A percentile compares a stretch with the other conserved stretches of the same genome.
Evolutionary conservation across 495 filamentous ascomycete genomes (phyloP).

Genomic region (Trichoderma erinaceum): DNA sequence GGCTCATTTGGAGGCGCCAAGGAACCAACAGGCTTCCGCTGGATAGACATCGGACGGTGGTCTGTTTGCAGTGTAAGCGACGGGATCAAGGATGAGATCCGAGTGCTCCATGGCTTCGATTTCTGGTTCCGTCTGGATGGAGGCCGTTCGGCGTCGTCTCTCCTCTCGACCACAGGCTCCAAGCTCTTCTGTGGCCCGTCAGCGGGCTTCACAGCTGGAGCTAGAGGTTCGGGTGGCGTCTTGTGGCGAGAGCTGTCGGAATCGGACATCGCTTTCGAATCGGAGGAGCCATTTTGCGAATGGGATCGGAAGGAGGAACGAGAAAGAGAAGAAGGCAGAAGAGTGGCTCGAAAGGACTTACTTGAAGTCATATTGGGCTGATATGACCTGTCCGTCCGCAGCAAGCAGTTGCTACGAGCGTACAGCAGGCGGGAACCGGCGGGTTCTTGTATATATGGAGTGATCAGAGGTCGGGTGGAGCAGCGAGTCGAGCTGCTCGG

Average conservation of each 20-base stretch:
- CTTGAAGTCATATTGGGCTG: conserved; percentile 18
- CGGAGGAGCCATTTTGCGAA: conserved; percentile 6
- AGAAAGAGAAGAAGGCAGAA: conserved; percentile 12
- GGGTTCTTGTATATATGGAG: conserved; percentile 12
- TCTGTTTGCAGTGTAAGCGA: conserved; percentile 11
- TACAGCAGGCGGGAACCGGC: background rate
- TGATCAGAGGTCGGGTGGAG: conserved; percentile 3
- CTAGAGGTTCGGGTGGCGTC: background rate
- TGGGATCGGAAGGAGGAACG: conserved; percentile 1
- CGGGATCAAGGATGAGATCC: conserved; percentile 11
- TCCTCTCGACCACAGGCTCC: background rate
- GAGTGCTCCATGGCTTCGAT: background rate
- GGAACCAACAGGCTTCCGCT: background rate
- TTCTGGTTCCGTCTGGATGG: background rate
- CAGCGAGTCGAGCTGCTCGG: background rate
- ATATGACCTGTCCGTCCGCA: conserved; percentile 14
- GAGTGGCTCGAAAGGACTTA: conserved; percentile 17
- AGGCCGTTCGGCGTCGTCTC: background rate
- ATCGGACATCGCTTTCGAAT: background rate
- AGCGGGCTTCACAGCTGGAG: background rate
- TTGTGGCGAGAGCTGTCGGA: background rate
- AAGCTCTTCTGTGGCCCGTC: background rate
- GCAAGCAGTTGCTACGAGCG: conserved; percentile 8
- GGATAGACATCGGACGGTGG: background rate
- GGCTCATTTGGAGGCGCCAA: background rate